phyloP scores from a whole-genome alignment of 106 monocot genomes.

The Platanthera guangdongensis region DNA sequence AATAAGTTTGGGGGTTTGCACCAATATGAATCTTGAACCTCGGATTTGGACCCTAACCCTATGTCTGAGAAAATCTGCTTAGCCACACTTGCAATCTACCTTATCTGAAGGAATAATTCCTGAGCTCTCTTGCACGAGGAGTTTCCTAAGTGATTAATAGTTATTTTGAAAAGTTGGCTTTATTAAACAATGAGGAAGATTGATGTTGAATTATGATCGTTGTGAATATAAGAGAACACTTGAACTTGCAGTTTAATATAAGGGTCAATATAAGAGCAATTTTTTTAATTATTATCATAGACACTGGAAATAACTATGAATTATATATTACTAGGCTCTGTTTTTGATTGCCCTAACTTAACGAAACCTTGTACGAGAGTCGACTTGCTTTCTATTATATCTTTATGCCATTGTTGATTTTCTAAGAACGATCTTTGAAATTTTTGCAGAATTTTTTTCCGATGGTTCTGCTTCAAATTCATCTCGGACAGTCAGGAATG shows the following conservation, averaged over 20 bases:
- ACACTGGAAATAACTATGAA: background rate
- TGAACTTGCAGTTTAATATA: background rate
- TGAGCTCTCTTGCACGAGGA: too few species aligned
- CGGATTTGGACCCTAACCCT: too few species aligned
- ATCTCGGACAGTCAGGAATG: conserved; percentile 17
- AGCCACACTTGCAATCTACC: too few species aligned
- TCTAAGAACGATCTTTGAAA: background rate
- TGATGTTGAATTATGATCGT: background rate
- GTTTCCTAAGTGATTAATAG: background rate
- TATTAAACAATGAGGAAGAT: background rate
- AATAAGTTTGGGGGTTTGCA: too few species aligned
- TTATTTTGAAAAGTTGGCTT: background rate
- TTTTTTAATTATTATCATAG: background rate
- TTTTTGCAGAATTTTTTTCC: conserved; percentile 50
- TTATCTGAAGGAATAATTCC: too few species aligned
- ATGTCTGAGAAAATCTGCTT: too few species aligned
- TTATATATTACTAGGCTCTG: background rate
- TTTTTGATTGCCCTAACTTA: background rate
- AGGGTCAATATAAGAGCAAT: background rate
- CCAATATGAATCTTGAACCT: too few species aligned
- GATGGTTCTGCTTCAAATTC: conserved; percentile 36
- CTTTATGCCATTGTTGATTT: background rate
- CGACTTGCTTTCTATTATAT: background rate
- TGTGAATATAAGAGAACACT: background rate
- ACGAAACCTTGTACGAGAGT: background rate